Conservation (phyloP, 768 basidiomycete species). For the Phaeotremella skinneri region DNA sequence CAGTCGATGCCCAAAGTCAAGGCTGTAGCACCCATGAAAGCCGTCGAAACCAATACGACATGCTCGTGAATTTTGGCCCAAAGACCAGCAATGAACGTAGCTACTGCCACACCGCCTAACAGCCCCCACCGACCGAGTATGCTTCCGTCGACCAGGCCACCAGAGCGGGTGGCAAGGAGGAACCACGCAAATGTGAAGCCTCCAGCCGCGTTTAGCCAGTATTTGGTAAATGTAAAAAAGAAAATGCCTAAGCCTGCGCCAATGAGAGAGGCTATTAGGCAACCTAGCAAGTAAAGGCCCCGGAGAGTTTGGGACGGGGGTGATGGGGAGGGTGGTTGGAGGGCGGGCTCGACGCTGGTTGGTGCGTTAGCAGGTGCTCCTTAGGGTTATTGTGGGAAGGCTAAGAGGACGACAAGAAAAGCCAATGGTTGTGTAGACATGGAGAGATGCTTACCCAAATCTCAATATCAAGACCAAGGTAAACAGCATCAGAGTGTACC, state of each 20-base stretch:
- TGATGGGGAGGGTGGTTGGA: slow-evolving; percentile 57
- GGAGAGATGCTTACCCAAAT: slow-evolving; percentile 39
- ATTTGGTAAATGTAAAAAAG: slow-evolving; percentile 86
- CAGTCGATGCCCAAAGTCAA: slow-evolving; percentile 93
- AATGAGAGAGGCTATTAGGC: slow-evolving; percentile 71
- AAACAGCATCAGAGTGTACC: slow-evolving; percentile 81
- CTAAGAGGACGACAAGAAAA: neutral
- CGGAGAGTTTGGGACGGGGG: slow-evolving; percentile 74
- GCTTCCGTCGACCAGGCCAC: slow-evolving; percentile 68
- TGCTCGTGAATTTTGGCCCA: slow-evolving; percentile 85
- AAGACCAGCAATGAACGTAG: slow-evolving; percentile 78
- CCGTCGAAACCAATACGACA: slow-evolving; percentile 78
- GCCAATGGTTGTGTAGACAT: neutral
- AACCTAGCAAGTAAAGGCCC: slow-evolving; percentile 85
- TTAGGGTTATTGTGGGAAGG: too few species aligned
- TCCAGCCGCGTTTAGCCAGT: slow-evolving; percentile 68
- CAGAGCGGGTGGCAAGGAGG: slow-evolving; percentile 78
- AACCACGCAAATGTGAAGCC: slow-evolving; percentile 84
- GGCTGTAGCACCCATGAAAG: slow-evolving; percentile 78
- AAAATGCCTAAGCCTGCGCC: slow-evolving; percentile 85
- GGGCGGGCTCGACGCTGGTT: slow-evolving; percentile 73
- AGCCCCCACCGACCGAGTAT: slow-evolving; percentile 85
- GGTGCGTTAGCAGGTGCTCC: too few species aligned
- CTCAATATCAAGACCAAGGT: slow-evolving; percentile 73
- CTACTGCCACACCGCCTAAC: slow-evolving; percentile 76